Evolutionary conservation across 2,329 filamentous ascomycete species (phyloP).

Genomic region (Xylaria sp.): DNA sequence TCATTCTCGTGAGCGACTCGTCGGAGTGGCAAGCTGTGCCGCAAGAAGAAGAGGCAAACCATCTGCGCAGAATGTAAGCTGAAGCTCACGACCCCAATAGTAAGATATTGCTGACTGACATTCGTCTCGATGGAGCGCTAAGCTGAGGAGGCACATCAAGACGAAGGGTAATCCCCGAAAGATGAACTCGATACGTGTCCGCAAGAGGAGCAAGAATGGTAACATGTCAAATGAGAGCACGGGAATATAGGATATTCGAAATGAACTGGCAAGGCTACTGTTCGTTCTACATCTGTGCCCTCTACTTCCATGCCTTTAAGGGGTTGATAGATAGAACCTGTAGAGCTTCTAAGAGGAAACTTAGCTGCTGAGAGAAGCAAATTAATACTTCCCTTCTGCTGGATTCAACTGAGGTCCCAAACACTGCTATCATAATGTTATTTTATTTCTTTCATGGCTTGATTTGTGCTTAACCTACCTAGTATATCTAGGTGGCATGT

Average conservation of each 20-base stretch:
- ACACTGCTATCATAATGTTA: not conserved
- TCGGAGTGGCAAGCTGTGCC: slow-evolving; percentile 10
- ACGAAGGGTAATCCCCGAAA: slow-evolving; percentile 35
- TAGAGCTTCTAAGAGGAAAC: not conserved
- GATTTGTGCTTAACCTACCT: not conserved
- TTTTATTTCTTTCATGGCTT: too few relatives aligned
- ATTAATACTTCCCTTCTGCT: not conserved
- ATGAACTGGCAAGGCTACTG: not conserved
- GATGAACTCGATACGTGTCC: slow-evolving; percentile 24
- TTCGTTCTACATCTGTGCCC: not conserved
- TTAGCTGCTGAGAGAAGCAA: not conserved
- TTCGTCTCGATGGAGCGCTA: slow-evolving; percentile 28
- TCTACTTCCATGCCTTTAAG: not conserved
- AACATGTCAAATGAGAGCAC: slow-evolving; percentile 11
- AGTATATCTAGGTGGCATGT: not conserved
- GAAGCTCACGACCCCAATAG: not conserved
- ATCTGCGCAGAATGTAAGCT: slow-evolving; percentile 30
- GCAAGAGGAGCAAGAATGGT: slow-evolving; percentile 27
- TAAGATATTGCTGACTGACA: slow-evolving; percentile 11
- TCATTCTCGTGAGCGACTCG: not conserved
- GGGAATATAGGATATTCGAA: not conserved
- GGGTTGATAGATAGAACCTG: not conserved
- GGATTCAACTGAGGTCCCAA: not conserved
- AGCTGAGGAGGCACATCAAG: slow-evolving; percentile 37
- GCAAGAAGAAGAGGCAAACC: slow-evolving; percentile 25